Percentiles rank a stretch among this genome's conserved stretches.
Evolutionary conservation across 225 moss, liverwort and hornwort species (phyloP).

Genomic region (Rhytidiadelphus loreus): DNA sequence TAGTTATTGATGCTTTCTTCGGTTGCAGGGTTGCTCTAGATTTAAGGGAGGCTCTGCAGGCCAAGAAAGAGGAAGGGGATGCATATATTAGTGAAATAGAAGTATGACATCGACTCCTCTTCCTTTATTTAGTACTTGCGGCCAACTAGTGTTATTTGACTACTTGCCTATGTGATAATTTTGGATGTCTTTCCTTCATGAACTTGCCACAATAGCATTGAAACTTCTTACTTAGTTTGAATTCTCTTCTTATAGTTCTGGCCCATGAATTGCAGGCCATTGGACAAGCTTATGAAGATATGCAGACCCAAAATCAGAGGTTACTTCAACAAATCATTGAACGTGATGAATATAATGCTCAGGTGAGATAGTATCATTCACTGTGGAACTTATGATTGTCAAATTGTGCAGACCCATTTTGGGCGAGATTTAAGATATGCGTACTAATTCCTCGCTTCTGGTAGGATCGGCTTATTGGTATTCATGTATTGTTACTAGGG

Average conservation of each 20-base stretch:
- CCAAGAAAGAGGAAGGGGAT: conserved; percentile 90
- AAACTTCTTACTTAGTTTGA: not conserved
- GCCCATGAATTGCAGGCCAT: conserved; percentile 48
- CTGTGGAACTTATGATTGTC: not conserved
- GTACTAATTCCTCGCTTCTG: not conserved
- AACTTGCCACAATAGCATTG: not conserved
- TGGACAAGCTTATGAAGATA: conserved; percentile 98
- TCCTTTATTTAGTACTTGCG: not conserved
- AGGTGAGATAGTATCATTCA: conserved; percentile 35
- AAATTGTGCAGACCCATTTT: not conserved
- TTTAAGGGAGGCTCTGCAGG: conserved; percentile 27
- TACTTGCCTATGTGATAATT: not conserved
- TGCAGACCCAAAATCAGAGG: conserved; percentile 95
- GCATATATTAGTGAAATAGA: conserved; percentile 88
- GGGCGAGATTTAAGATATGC: not conserved
- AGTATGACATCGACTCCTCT: conserved; percentile 28
- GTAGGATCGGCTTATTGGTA: not conserved
- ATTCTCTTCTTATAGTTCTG: not conserved
- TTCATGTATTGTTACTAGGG: not conserved
- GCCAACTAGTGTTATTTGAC: not conserved
- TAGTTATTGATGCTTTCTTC: conserved; percentile 18
- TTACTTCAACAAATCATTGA: conserved; percentile 88
- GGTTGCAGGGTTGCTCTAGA: conserved; percentile 36
- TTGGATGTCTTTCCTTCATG: not conserved
- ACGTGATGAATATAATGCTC: conserved; percentile 88